These are phyloP conservation scores for Mucor indicus DNA, from an alignment of 371 early-diverging fungal genomes.

Conservation along the genomic window DNA sequence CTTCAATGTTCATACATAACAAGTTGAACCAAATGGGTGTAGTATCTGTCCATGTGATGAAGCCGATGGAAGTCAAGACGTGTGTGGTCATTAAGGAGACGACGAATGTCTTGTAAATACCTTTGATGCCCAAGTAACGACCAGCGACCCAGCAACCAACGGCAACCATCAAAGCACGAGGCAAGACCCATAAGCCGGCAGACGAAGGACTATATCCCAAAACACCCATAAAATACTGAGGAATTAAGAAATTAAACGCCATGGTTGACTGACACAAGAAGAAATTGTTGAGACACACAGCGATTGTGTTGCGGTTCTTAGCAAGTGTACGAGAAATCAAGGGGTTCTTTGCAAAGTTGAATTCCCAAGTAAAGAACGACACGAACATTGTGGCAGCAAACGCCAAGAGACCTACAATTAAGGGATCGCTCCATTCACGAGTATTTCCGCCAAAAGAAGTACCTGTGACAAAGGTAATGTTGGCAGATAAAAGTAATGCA, in stretches of 20 bases:
- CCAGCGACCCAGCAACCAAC: conserved; percentile 36
- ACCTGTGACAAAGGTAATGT: conserved; percentile 53
- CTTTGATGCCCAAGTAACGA: conserved; percentile 20
- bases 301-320: conserved; percentile 29
- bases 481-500: conserved; percentile 41
- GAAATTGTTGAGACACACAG: conserved; percentile 33
- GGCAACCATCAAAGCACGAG: conserved; percentile 30
- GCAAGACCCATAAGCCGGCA: conserved; percentile 37
- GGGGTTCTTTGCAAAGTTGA: conserved; percentile 58
- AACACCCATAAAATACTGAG: conserved; percentile 44
- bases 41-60: conserved; percentile 4
- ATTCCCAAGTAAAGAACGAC: conserved; percentile 54
- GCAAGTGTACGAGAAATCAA: conserved; percentile 47
- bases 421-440: conserved; percentile 57
- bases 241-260: conserved; percentile 26
- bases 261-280: conserved; percentile 33
- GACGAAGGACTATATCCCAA: conserved; percentile 36
- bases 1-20: conserved; percentile 34
- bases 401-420: conserved; percentile 47
- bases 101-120: conserved; percentile 27
- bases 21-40: conserved; percentile 14
- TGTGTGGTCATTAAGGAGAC: conserved; percentile 12
- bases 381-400: conserved; percentile 39
- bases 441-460: conserved; percentile 62
- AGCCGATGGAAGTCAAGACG: conserved; percentile 4